Evolutionary conservation across 1,139 yeast genomes (phyloP).

Genomic region (Nakaseomyces sp.): DNA sequence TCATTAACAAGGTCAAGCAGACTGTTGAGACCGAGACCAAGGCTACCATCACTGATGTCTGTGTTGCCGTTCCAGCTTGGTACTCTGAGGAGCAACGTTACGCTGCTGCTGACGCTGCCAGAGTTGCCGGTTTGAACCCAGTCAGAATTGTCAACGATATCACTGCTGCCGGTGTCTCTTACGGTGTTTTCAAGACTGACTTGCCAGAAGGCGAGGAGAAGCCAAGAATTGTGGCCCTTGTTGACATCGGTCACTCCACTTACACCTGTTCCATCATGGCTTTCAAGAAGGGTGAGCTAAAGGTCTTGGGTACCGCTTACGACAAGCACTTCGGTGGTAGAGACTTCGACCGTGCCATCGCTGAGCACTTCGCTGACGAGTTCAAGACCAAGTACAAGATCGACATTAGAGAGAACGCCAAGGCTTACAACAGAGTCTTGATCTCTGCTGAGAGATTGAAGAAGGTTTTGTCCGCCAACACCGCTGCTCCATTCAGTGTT

Average conservation of each 20-base stretch:
- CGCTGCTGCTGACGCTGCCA: slow-evolving; percentile 91
- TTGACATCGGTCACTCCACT: slow-evolving; percentile 95
- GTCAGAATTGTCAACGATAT: slow-evolving; percentile 95
- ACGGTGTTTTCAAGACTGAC: slow-evolving; percentile 95
- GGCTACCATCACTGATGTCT: slow-evolving; percentile 73
- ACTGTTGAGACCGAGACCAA: slow-evolving; percentile 77
- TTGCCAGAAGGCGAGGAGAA: slow-evolving; percentile 72
- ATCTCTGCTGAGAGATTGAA: slow-evolving; percentile 88
- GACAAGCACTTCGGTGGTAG: slow-evolving; percentile 99
- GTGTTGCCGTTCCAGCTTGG: slow-evolving; percentile 95
- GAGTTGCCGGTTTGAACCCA: slow-evolving; percentile 94
- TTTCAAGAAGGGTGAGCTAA: slow-evolving; percentile 92
- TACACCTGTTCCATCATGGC: slow-evolving; percentile 87
- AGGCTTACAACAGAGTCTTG: slow-evolving; percentile 89
- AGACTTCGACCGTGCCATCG: slow-evolving; percentile 86
- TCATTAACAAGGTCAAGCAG: slow-evolving; percentile 79
- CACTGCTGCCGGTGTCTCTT: slow-evolving; percentile 98
- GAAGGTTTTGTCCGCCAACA: slow-evolving; percentile 93
- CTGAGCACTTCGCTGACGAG: slow-evolving; percentile 90
- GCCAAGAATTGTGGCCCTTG: slow-evolving; percentile 82
- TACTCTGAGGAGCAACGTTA: slow-evolving; percentile 95
- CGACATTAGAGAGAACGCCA: slow-evolving; percentile 81
- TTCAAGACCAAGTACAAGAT: slow-evolving; percentile 88
- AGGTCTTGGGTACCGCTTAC: slow-evolving; percentile 82
- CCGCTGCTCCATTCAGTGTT: slow-evolving; percentile 87